Percentiles rank a stretch among this genome's conserved stretches.
Evolutionary conservation across 1,284 basidiomycete genomes (phyloP).

Genomic region (Gastroboletus turbinatus): DNA sequence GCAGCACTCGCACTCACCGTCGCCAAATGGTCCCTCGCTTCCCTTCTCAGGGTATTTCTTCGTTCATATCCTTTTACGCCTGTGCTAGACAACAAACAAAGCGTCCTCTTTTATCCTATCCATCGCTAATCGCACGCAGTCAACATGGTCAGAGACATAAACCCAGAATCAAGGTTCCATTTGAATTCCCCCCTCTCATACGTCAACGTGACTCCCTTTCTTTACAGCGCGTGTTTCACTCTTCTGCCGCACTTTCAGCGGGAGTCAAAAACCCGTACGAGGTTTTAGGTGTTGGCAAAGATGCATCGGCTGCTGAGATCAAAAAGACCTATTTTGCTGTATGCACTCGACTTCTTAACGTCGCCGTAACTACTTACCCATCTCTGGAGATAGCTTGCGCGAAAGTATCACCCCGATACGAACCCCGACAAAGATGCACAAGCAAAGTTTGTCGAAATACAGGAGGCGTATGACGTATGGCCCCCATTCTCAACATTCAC

Average conservation of each 20-base stretch:
- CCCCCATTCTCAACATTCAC: slow-evolving; percentile 15
- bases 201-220: slow-evolving; percentile 15
- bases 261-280: slow-evolving; percentile 88
- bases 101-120: slow-evolving; percentile 43
- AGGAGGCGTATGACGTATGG: slow-evolving; percentile 93
- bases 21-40: slow-evolving; percentile 45
- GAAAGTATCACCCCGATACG: slow-evolving; percentile 97
- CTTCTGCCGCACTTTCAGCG: slow-evolving; percentile 54
- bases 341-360: slow-evolving; percentile 30
- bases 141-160: slow-evolving; percentile 18
- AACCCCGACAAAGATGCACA: slow-evolving; percentile 91
- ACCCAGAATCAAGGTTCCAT: slow-evolving; percentile 27
- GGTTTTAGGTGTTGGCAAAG: slow-evolving; percentile 84
- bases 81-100: slow-evolving; percentile 43
- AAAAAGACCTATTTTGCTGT: slow-evolving; percentile 97
- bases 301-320: slow-evolving; percentile 86
- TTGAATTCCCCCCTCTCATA: slow-evolving; percentile 5
- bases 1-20: neutral
- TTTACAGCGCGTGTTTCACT: slow-evolving; percentile 73
- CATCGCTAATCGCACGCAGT: slow-evolving; percentile 4
- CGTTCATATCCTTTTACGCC: slow-evolving; percentile 57
- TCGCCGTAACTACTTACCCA: slow-evolving; percentile 7
- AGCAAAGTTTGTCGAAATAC: slow-evolving; percentile 95
- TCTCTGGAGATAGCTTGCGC: slow-evolving; percentile 70
- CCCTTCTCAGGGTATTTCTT: slow-evolving; percentile 50